These are phyloP conservation scores for Elsinoe fawcettii DNA, from an alignment of 2,329 filamentous ascomycete genomes.

Conservation along the genomic window DNA sequence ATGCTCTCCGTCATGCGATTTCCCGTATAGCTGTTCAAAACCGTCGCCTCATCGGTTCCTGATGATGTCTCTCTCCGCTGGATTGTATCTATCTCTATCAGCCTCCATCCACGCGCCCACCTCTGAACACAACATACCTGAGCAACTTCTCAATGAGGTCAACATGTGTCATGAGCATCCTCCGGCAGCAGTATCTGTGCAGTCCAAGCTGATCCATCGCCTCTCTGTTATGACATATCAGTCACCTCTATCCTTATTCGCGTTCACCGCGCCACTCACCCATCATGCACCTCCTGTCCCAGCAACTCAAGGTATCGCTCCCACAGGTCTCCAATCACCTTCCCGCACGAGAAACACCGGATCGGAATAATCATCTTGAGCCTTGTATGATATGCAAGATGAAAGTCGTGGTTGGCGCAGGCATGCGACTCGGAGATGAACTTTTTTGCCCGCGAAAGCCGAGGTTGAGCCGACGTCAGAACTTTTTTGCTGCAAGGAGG, in stretches of 20 bases:
- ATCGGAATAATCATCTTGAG: constrained; percentile 93
- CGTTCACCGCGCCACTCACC: constrained; percentile 23
- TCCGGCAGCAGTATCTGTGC: constrained; percentile 94
- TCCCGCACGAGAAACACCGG: constrained; percentile 97
- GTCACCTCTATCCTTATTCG: constrained; percentile 7
- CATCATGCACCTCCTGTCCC: constrained; percentile 51
- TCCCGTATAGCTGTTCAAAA: not conserved
- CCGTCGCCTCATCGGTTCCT: constrained; percentile 7
- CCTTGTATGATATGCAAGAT: not conserved
- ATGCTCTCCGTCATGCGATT: not conserved
- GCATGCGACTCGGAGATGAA: constrained; percentile 6
- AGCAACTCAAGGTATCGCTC: constrained; percentile 88
- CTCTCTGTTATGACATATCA: constrained; percentile 54
- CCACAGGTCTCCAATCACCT: constrained; percentile 97
- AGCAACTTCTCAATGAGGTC: constrained; percentile 97
- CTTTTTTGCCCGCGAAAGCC: constrained; percentile 13
- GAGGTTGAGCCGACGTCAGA: constrained; percentile 4
- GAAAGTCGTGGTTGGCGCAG: not conserved
- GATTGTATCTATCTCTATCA: constrained; percentile 27
- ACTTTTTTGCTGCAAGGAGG: constrained; percentile 1
- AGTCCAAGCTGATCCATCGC: constrained; percentile 93
- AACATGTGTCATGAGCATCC: constrained; percentile 99
- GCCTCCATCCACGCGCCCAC: not conserved
- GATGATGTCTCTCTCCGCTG: constrained; percentile 32
- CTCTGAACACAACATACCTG: constrained; percentile 52